Base-by-base conservation (phyloP, 306 rosid species). In the Dryas drummondii region DNA sequence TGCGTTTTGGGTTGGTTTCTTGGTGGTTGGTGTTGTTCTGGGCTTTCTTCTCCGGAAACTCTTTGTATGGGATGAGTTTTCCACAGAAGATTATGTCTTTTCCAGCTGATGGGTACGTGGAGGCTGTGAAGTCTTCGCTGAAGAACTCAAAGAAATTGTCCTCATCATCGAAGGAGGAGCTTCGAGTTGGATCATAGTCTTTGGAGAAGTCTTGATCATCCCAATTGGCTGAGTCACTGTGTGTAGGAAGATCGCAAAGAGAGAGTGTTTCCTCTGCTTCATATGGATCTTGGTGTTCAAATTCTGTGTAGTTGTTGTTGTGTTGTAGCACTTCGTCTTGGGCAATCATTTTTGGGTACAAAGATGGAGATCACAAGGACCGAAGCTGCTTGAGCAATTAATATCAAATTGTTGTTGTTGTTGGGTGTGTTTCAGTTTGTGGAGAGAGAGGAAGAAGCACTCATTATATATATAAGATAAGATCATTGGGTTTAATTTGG, bases 61-160 rank as follows among this genome's bases (percentile, higher is more conserved):
- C 51, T 1, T 65, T 83, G 84, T 73, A 81, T 16, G 91, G 86
- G 45, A 94, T 94, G 78, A 90, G 81, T 71, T 90, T 94, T 5
- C 98, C 98, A 9, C 98, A 94, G 52, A 94, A 94, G 80, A 94
- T 81, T 46, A 94, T 83, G 65, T 84, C 74, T 15, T 80, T 84
- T 15, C 79, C 83, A 3, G 81, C 66, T 22, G 58, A 51, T 9
- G 82, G 5, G 62, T 27, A 54, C 10, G 77, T n/a, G 0, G 96
- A 48, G 49, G 88, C 72, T 1, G 82, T 63, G 79, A 86, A 86
- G 15, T 91, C 89, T 66, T 86, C 89, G 22, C 94, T 88, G 74
- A 81, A 79, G 74, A 94, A 94, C 81, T 87, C 98, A 22, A 94
- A 94, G 80, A 88, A 86, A 1, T 86, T 82, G 75, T 86, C 82